phyloP scores from a whole-genome alignment of 345 rosid genomes.

The Hibiscus syriacus region DNA sequence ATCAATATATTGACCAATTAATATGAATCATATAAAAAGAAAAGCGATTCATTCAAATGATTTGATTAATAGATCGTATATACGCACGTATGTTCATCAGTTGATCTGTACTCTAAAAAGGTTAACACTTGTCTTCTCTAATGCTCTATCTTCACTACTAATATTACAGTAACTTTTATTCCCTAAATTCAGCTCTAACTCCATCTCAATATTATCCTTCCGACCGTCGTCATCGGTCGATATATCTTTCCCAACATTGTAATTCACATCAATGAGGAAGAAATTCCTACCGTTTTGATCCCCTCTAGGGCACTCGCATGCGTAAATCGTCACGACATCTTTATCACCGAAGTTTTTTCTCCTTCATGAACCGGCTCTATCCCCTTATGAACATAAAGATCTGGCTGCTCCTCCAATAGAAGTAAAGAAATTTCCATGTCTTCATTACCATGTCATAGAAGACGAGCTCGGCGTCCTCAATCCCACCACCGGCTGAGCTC shows the following conservation, averaged over 20 bases:
- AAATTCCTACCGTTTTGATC: slow-evolving; percentile 8
- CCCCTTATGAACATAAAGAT: slow-evolving; percentile 49
- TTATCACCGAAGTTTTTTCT: slow-evolving; percentile 24
- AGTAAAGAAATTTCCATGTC: slow-evolving; percentile 41
- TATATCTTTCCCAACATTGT: slow-evolving; percentile 1
- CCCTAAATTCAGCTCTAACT: slow-evolving; percentile 25
- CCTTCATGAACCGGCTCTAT: slow-evolving; percentile 42
- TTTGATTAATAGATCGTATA: too few relatives aligned
- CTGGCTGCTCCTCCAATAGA: slow-evolving; percentile 47
- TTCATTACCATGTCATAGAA: slow-evolving; percentile 33
- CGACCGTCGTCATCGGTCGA: background rate
- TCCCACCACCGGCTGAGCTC: background rate
- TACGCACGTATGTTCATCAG: too few relatives aligned
- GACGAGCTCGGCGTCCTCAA: slow-evolving; percentile 24
- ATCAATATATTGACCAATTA: too few relatives aligned
- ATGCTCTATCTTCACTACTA: slow-evolving; percentile 1
- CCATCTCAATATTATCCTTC: slow-evolving; percentile 13
- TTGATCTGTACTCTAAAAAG: slow-evolving; percentile 51
- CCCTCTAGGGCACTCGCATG: slow-evolving; percentile 11
- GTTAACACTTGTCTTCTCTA: slow-evolving; percentile 26
- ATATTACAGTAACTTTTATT: slow-evolving; percentile 4
- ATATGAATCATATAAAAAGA: too few relatives aligned
- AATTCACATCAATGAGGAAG: slow-evolving; percentile 33
- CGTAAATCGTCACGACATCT: slow-evolving; percentile 22
- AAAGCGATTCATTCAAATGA: too few relatives aligned